Percentiles rank a stretch among this genome's conserved stretches.
phyloP scores from a whole-genome alignment of 1,284 basidiomycete species.

The Ceraceosorus guamensis region DNA sequence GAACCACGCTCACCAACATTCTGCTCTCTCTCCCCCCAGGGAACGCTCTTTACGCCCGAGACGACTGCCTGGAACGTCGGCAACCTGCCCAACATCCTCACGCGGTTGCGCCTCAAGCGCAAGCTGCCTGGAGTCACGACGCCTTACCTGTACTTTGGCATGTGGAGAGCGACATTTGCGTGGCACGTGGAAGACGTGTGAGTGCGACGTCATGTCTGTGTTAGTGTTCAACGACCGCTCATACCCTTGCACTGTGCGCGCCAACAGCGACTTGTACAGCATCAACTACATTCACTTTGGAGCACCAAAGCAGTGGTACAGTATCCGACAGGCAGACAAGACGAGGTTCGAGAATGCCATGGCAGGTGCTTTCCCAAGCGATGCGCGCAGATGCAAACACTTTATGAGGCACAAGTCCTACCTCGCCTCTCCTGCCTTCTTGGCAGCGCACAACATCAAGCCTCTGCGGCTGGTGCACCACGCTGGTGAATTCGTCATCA shows the following conservation, averaged over 20 bases:
- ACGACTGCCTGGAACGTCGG: slow-evolving; percentile 89
- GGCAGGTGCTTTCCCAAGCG: slow-evolving; percentile 39
- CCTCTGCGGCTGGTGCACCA: slow-evolving; percentile 63
- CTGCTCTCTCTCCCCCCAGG: slow-evolving; percentile 26
- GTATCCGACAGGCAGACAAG: slow-evolving; percentile 77
- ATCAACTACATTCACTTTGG: slow-evolving; percentile 99
- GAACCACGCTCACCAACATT: neutral
- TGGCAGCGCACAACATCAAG: slow-evolving; percentile 67
- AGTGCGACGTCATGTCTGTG: neutral
- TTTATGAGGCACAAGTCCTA: slow-evolving; percentile 96
- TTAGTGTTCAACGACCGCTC: neutral
- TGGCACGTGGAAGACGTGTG: slow-evolving; percentile 82
- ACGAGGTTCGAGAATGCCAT: slow-evolving; percentile 46
- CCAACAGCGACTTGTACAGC: slow-evolving; percentile 71
- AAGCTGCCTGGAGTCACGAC: slow-evolving; percentile 87
- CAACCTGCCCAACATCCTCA: slow-evolving; percentile 75
- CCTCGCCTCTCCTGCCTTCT: slow-evolving; percentile 76
- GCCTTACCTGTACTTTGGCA: slow-evolving; percentile 96
- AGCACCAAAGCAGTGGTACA: slow-evolving; percentile 92
- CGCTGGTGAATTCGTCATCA: slow-evolving; percentile 87
- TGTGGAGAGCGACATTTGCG: slow-evolving; percentile 94
- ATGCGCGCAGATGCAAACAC: slow-evolving; percentile 68
- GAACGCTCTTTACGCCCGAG: slow-evolving; percentile 76
- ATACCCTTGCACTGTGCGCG: neutral
- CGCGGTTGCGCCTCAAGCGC: slow-evolving; percentile 64